Base-by-base conservation (phyloP, 345 rosid genomes). In the Populus deltoides region DNA sequence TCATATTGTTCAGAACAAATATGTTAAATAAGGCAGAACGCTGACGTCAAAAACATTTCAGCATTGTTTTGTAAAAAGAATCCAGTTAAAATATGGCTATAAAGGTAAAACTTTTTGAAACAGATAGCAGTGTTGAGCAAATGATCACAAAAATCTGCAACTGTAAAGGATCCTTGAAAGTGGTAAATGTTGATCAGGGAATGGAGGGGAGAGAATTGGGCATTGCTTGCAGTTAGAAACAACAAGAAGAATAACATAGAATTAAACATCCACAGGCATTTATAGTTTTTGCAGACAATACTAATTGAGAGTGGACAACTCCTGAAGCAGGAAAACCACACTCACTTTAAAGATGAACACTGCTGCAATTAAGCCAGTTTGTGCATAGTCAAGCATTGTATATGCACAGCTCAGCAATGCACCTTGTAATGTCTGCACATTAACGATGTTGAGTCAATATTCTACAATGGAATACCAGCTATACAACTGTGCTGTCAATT, bases 331-430 rank as follows among this genome's bases (percentile, higher is more conserved):
- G 71, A 68, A 76, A 73, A 70, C 7, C 41, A 78, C 67, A 83
- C 97, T 90, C 81, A 94, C 98, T 79, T 94, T 94, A 61, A 97
- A 97, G 85, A 97, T 81, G 86, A 97, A 97, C 36, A 96, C 99
- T 39, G 98, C 89, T n/a, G 98, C 97, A 84, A 94, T 94, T 77
- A 96, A 79, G 78, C 98, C 99, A 47, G 95, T 96, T 81, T 96
- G 99, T 67, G 99, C 97, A 74, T 96, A 96, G 87, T 96, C 98
- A 62, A 96, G 97, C 82, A 90, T 82, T 1, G 90, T 81, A 86
- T 96, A 96, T 2, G 92, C 68, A 80, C 97, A 91, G 79, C 89
- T 87, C 73, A 97, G 92, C 70, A 97, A 79, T 78, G 94, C 91
- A 82, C 99, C 91, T 91, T 97, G 97, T 72, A 97, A 53, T 73